Evolutionary conservation across 768 basidiomycete species (phyloP), one percentile per base, ranked within the genome.

Genomic region (Solioccasus polychromus): DNA sequence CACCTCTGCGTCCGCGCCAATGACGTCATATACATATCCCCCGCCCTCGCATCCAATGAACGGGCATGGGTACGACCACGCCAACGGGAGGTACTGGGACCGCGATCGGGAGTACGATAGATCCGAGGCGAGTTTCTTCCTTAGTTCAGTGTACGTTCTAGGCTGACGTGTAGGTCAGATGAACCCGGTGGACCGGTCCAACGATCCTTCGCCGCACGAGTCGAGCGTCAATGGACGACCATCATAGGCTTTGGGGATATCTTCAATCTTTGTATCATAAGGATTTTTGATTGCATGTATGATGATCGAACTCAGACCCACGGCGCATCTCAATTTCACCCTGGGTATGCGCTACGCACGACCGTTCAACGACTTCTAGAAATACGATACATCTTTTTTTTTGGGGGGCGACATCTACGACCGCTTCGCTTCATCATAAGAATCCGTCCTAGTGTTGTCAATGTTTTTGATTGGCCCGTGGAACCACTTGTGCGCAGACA

Each of bases 401-500:
- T n/a, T n/a, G n/a, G n/a, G n/a, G n/a, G n/a, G n/a, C n/a, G n/a
- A n/a, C n/a, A 22, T 42, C 37, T 45, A 44, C n/a, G 42, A 23
- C 40, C 40, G 29, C 39, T 64, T 58, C 30, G 45, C 40, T 2
- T 50, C 45, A 23, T 49, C 44, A 1, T 44, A 20, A 14, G 51
- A 54, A 17, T 8, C 41, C 14, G 18, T 26, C 17, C 35, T 5
- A 14, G 40, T 32, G 5, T 17, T 66, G 35, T 73, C 67, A 11
- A 78, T 59, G 42, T 74, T 86, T 52, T 68, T 64, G 39, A 86
- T 69, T 15, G 85, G 85, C 0, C 85, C 85, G 19, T 65, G 72
- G 67, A 87, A 88, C 85, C 85, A 88, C 47, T 81, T 78, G 28
- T 66, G 77, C 1, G 85, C 85, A 19, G 83, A 85, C 4, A 81